Conservation (phyloP, 2,329 filamentous ascomycete genomes). For the Endothia cerciana region DNA sequence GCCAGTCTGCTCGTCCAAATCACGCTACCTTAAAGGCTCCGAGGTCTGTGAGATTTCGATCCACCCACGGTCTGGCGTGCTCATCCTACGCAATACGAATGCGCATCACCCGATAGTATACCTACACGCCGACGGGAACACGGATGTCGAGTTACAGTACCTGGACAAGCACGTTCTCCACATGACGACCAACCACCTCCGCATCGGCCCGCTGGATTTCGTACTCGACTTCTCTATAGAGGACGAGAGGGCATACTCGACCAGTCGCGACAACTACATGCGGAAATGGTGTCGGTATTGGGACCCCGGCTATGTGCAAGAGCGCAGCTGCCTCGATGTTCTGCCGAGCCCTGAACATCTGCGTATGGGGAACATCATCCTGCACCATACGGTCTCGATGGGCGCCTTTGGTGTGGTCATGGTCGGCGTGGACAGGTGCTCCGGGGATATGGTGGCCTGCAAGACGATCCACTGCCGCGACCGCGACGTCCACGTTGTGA, state of each 20-base stretch:
- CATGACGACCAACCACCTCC: slow-evolving; percentile 12
- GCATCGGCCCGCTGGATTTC: slow-evolving; percentile 17
- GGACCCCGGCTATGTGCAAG: background rate
- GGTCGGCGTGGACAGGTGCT: slow-evolving; percentile 21
- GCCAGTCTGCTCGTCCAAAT: slow-evolving; percentile 6
- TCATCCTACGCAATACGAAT: slow-evolving; percentile 4
- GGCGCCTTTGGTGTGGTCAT: slow-evolving; percentile 28
- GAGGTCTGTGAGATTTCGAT: background rate
- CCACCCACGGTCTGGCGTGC: slow-evolving; percentile 1
- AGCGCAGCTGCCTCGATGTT: slow-evolving; percentile 1
- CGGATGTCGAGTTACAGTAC: slow-evolving; percentile 5
- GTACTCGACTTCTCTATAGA: background rate
- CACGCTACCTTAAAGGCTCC: background rate
- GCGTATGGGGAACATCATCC: slow-evolving; percentile 14
- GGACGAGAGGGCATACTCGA: background rate
- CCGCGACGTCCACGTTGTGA: background rate
- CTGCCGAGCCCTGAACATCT: background rate
- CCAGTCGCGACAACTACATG: slow-evolving; percentile 2
- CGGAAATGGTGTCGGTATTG: background rate
- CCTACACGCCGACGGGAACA: background rate
- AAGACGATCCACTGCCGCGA: slow-evolving; percentile 23
- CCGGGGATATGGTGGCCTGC: slow-evolving; percentile 23
- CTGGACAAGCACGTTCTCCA: background rate
- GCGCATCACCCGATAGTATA: background rate
- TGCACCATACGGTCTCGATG: slow-evolving; percentile 25